phyloP scores from a whole-genome alignment of 2,329 filamentous ascomycete species.

The Bipolaris oryzae region DNA sequence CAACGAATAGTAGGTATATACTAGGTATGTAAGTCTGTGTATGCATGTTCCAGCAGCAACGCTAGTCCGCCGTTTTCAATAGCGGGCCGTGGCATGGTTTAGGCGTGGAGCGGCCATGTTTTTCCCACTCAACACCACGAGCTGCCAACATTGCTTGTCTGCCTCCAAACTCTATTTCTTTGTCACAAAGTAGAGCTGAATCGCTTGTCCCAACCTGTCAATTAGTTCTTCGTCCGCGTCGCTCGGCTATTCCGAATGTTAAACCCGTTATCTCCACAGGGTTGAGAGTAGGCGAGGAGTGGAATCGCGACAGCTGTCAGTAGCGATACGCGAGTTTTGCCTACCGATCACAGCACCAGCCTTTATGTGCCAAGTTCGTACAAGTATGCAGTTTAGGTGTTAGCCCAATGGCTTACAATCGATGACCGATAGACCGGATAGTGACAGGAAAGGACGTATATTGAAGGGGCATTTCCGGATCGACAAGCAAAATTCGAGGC shows the following conservation, averaged over 20 bases:
- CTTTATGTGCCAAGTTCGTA: not conserved
- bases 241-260: not conserved
- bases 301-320: conserved; percentile 11
- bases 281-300: conserved; percentile 1
- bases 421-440: conserved; percentile 1
- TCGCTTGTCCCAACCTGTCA: conserved; percentile 10
- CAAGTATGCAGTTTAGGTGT: not conserved
- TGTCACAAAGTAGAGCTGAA: conserved; percentile 7
- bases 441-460: not conserved
- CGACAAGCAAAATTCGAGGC: conserved; percentile 11
- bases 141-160: conserved; percentile 3
- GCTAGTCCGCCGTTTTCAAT: conserved; percentile 4
- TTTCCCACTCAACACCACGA: conserved; percentile 5
- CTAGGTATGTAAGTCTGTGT: too few species aligned
- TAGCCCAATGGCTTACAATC: conserved; percentile 5
- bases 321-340: conserved; percentile 4
- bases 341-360: conserved; percentile 1
- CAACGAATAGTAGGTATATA: too few species aligned
- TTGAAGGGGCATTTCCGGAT: conserved; percentile 1
- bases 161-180: conserved; percentile 5
- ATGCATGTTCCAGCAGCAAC: not conserved
- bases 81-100: conserved; percentile 4
- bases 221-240: conserved; percentile 6
- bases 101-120: conserved; percentile 10
- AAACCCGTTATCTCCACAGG: not conserved